Base-by-base conservation (phyloP, 148 eudicot genomes). In the Spergularia bocconei region DNA sequence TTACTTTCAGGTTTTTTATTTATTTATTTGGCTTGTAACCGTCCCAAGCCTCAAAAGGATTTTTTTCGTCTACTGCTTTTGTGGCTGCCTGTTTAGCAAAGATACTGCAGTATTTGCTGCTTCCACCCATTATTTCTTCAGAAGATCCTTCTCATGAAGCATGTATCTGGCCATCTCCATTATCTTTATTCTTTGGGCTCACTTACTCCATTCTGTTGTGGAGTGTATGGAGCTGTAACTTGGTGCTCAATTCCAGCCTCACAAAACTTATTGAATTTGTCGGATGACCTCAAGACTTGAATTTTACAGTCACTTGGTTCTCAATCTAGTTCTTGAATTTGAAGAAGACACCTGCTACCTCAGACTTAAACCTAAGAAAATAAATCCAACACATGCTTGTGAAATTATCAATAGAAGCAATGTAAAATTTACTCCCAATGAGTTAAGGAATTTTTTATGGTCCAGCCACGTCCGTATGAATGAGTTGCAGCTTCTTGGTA, bases 351-450 rank as follows among this genome's bases (percentile, higher is more conserved):
- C 59, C 47, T 38, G 36, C 65, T 1, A 67, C 76, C 33, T 75
- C 61, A 1, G 79, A 75, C 67, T 57, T 77, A n/a, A 44, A 50
- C 47, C n/a, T 67, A 14, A 67, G 13, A 52, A 79, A 68, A 20
- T 65, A 79, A 6, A 73, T 74, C 74, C 63, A 79, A 11, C 73
- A 56, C 74, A 73, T 73, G 54, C 78, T 74, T 36, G 69, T 70
- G 16, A 23, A 21, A 56, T 78, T 69, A 64, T 73, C 77, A 73
- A 62, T 63, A 15, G 70, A 60, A 17, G 62, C 25, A 38, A 71
- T 67, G 44, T 39, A 73, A 20, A 67, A 79, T 16, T 13, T 65
- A 60, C 54, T 78, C 50, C 55, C 39, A 39, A 16, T 29, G 36
- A 63, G 75, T 6, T 56, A 56, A 13, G 39, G 48, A 64, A 72